These are phyloP conservation scores for Fennellomyces sp. DNA, from an alignment of 371 early-diverging fungal species.

Conservation along the genomic window DNA sequence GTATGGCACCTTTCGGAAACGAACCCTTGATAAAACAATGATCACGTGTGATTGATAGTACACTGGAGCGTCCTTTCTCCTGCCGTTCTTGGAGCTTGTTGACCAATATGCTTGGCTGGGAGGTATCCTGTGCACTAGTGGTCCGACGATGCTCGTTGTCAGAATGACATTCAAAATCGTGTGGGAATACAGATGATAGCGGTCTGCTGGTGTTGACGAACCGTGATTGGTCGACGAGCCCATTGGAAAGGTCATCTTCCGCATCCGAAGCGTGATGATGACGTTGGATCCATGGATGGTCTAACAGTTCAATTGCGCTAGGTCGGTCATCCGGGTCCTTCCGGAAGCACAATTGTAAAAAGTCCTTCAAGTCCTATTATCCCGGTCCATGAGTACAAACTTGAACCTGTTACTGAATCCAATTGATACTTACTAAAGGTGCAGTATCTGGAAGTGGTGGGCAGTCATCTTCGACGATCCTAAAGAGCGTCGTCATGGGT, in stretches of 20 bases:
- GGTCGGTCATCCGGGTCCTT: conserved; percentile 70
- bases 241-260: not conserved
- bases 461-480: conserved; percentile 83
- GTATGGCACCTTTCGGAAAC: conserved; percentile 44
- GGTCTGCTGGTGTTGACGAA: conserved; percentile 1
- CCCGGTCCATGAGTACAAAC: too few species aligned
- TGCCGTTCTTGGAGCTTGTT: conserved; percentile 25
- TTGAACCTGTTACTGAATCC: not conserved
- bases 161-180: not conserved
- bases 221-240: not conserved
- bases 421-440: not conserved
- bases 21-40: conserved; percentile 47
- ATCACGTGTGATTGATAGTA: conserved; percentile 11
- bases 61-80: not conserved
- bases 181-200: conserved; percentile 1
- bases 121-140: not conserved
- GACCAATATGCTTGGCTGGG: conserved; percentile 15
- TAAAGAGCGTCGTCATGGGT: conserved; percentile 81
- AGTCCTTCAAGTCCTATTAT: conserved; percentile 65
- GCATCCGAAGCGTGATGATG: not conserved
- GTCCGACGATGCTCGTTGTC: not conserved
- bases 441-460: conserved; percentile 72
- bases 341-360: conserved; percentile 74
- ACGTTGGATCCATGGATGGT: conserved; percentile 72
- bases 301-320: conserved; percentile 63